Base-by-base conservation (phyloP, 805 yeast species). In the Cyberlindnera maritima region DNA sequence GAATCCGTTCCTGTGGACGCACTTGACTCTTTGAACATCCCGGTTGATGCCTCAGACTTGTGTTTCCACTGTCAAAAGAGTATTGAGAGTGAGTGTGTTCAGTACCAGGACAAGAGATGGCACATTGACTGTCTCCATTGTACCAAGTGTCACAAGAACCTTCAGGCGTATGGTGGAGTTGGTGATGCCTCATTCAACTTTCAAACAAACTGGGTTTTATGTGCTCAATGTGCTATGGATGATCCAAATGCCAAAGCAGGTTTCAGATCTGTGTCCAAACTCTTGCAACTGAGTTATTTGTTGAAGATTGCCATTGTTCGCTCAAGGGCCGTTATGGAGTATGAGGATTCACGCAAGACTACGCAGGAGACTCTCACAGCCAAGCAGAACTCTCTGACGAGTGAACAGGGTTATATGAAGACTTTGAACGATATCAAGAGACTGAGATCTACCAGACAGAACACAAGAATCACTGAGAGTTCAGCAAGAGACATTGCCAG, bases 291-390 rank as follows among this genome's bases (percentile, higher is more conserved):
- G 59, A 72, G 83, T 17, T 88, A 81, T 61, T 68, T 94, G 39
- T 69, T 91, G 54, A 85, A 87, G 58, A 89, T 94, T 52, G 98
- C 98, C 0, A 71, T 91, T 39, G 79, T 85, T 3, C 74, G 96
- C 47, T 85, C 85, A 34, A 80, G 69, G 59, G 74, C 79, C 17
- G 86, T 83, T 0, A 81, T 85, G 79, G 68, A 67, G 39, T 63
- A 59, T 26, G 70, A 67, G 45, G 36, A 41, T 14, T 34, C 47
- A 10, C 41, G 26, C 13, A 48, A 47, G 13, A 43, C 45, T 8
- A 18, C 43, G 15, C 48, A 44, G 13, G 54, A 49, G 21, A 39
- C 41, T 7, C n/a, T 39, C 2, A 23, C 39, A 15, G 28, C 32
- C 18, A 34, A 41, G 33, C 26, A 38, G 39, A 44, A 50, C 12